Conservation (phyloP, 345 rosid species). For the Syzygium aromaticum region DNA sequence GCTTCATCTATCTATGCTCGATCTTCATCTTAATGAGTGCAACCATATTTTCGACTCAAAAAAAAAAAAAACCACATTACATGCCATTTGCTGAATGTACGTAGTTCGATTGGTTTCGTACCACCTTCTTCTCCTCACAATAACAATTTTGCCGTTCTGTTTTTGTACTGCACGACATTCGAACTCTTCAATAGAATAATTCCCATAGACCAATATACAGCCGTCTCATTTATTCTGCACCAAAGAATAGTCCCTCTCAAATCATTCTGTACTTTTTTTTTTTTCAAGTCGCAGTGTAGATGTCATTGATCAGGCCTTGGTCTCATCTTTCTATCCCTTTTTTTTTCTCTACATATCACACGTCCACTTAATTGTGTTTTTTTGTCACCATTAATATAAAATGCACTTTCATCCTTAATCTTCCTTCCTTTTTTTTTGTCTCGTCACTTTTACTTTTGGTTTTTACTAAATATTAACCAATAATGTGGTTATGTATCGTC, state of each 20-base stretch:
- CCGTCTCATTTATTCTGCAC: background rate
- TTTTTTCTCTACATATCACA: no score
- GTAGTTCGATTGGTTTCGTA: background rate
- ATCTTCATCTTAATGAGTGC: background rate
- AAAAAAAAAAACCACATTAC: background rate
- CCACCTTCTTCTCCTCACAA: background rate
- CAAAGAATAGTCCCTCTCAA: background rate
- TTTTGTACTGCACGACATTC: background rate
- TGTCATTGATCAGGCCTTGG: no score
- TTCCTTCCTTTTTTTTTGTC: no score
- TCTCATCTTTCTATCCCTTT: no score
- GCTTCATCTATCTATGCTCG: background rate
- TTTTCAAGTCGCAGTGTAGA: no score
- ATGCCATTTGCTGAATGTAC: accelerated
- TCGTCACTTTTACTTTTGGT: no score
- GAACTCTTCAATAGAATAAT: background rate
- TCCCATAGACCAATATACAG: accelerated
- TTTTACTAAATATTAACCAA: background rate
- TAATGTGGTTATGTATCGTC: background rate
- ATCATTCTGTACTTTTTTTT: background rate
- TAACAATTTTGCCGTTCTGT: background rate
- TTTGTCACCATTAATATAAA: no score
- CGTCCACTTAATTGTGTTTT: no score
- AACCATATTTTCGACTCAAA: background rate
- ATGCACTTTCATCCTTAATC: no score